These are phyloP conservation scores for Eucalyptus coolabah DNA, from an alignment of 345 rosid species.

Conservation along the genomic window DNA sequence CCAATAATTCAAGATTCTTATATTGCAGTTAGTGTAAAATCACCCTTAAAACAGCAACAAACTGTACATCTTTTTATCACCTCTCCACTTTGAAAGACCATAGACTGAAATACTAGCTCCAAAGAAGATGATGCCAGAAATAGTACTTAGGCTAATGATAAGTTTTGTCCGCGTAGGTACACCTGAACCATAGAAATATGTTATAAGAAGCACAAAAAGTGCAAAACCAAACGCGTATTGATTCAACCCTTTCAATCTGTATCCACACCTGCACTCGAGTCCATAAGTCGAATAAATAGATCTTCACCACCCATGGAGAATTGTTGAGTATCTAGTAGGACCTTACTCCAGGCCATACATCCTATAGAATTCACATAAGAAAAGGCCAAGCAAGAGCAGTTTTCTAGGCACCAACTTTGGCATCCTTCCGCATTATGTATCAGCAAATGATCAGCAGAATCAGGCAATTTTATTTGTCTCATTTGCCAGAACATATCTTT, in stretches of 20 bases:
- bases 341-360: neutral
- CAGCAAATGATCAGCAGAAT: neutral
- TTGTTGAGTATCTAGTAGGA: neutral
- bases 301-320: neutral
- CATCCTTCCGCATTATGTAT: neutral
- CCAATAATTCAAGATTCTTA: neutral
- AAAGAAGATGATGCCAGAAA: neutral
- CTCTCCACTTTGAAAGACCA: neutral
- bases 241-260: neutral
- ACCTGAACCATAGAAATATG: neutral
- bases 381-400: conserved; percentile 1
- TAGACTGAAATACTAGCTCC: neutral
- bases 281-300: neutral
- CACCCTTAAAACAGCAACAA: neutral
- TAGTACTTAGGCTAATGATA: neutral
- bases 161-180: neutral
- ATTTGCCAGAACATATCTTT: neutral
- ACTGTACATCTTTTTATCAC: neutral
- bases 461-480: neutral
- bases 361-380: neutral
- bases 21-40: neutral
- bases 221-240: too few relatives aligned
- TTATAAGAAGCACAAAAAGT: too few relatives aligned
- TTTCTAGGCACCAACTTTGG: conserved; percentile 9
- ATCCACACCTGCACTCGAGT: neutral